Base-by-base conservation (phyloP, 345 rosid species). In the Pistacia atlantica region DNA sequence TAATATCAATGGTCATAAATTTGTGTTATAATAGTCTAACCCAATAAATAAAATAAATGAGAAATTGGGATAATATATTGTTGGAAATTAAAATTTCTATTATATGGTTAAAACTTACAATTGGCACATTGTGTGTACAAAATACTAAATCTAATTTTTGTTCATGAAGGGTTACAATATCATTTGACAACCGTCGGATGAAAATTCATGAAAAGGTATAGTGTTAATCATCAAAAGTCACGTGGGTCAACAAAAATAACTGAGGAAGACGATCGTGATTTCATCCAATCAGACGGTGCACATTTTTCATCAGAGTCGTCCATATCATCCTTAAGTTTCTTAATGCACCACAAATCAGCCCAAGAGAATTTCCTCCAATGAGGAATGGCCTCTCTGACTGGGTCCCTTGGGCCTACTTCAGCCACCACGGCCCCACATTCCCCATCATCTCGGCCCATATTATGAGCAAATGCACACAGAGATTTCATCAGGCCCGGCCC, bases 161-260 rank as follows among this genome's bases (percentile, higher is more conserved):
- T 22, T 22, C 8, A 6, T 42, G 46, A 42, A 42, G 46, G 46
- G 6, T 42, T 6, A 42, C 8, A 42, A 5, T 42, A 42, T 42
- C 6, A 42, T 42, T 42, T 42, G 9, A 42, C 46, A 42, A 42
- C 46, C 8, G 8, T 42, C 8, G 46, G 8, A 5, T 42, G 46
- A 42, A 42, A 42, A 42, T 42, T 42, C 8, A 31, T 31, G 2
- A 31, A 31, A 62, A 2, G 51, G 56, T 14, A 11, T 10, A 33
- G 20, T 4, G n/a, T 4, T 17, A 11, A 25, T 11, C 25, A 77
- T 89, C 83, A 93, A 77, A 89, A 76, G 77, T 93, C 94, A 64
- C 94, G 91, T 54, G 96, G 96, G 80, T 93, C 96, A 69, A 87
- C 97, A 76, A 90, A 93, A 70, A 91, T 84, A 69, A 78, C 83